phyloP scores from a whole-genome alignment of 1,139 yeast genomes.

The Saccharomyces pastorianus region DNA sequence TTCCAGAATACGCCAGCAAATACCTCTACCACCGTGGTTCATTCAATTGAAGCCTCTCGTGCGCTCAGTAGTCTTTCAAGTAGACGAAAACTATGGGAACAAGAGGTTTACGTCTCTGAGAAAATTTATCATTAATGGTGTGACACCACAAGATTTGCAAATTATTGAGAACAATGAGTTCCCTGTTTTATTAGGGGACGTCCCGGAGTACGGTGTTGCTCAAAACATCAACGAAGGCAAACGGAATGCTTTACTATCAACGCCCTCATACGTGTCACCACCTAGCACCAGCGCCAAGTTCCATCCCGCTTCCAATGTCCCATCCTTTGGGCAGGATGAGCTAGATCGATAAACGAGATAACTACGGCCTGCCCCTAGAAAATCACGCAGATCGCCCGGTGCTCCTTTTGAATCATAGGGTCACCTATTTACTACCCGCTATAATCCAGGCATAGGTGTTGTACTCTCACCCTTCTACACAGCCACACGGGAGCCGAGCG shows the following conservation, averaged over 20 bases:
- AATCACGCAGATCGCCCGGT: neutral
- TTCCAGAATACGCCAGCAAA: conserved; percentile 24
- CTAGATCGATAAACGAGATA: conserved; percentile 9
- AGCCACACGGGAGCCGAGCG: neutral
- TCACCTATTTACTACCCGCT: neutral
- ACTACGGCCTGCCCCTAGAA: neutral
- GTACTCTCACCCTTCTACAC: neutral
- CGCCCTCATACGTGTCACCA: neutral
- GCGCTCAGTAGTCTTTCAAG: conserved; percentile 27
- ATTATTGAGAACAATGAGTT: conserved; percentile 21
- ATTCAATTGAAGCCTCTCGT: conserved; percentile 26
- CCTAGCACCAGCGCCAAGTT: neutral
- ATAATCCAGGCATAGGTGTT: neutral
- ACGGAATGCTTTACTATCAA: neutral
- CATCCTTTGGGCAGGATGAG: conserved; percentile 31
- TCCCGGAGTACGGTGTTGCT: conserved; percentile 12
- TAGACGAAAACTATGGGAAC: conserved; percentile 33
- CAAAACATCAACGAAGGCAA: conserved; percentile 1
- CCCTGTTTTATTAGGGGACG: conserved; percentile 10
- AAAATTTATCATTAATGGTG: conserved; percentile 32
- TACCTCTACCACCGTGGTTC: conserved; percentile 28
- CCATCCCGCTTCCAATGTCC: conserved; percentile 11
- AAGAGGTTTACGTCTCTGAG: conserved; percentile 29
- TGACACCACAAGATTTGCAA: conserved; percentile 32
- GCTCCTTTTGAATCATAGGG: neutral